phyloP scores from a whole-genome alignment of 768 basidiomycete species.

The Tephrocybe sp. region DNA sequence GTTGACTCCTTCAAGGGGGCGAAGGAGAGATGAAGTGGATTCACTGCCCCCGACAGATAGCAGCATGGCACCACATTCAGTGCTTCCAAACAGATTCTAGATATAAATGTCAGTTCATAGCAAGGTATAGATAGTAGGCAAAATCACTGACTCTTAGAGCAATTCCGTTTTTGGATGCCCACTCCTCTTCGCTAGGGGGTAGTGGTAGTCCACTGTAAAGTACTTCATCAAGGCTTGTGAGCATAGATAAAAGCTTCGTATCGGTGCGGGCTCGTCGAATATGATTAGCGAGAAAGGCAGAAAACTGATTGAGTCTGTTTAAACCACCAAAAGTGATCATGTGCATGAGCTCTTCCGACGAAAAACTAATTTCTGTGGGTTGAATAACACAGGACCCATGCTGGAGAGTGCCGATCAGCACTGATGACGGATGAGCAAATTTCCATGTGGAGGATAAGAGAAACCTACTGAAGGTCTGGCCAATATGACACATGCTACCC shows the following conservation, averaged over 20 bases:
- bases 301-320: slow-evolving; percentile 75
- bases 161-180: slow-evolving; percentile 60
- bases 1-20: slow-evolving; percentile 53
- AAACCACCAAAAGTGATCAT: slow-evolving; percentile 66
- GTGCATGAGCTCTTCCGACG: slow-evolving; percentile 64
- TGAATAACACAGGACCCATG: slow-evolving; percentile 71
- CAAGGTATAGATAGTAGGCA: slow-evolving; percentile 13
- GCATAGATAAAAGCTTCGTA: slow-evolving; percentile 52
- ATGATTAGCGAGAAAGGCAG: slow-evolving; percentile 63
- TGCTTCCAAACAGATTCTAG: slow-evolving; percentile 78
- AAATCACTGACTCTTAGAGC: slow-evolving; percentile 49
- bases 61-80: slow-evolving; percentile 74
- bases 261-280: slow-evolving; percentile 57
- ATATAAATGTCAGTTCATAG: slow-evolving; percentile 19
- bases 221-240: slow-evolving; percentile 59
- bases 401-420: slow-evolving; percentile 69
- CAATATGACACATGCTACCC: slow-evolving; percentile 85
- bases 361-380: slow-evolving; percentile 60
- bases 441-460: slow-evolving; percentile 1
- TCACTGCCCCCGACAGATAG: slow-evolving; percentile 55
- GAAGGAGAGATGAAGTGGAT: slow-evolving; percentile 47
- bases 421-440: slow-evolving; percentile 40
- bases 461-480: slow-evolving; percentile 66
- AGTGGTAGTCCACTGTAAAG: slow-evolving; percentile 66
- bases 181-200: slow-evolving; percentile 67